Evolutionary conservation across 306 rosid genomes (phyloP).

Genomic region (Cajanus cajan): DNA sequence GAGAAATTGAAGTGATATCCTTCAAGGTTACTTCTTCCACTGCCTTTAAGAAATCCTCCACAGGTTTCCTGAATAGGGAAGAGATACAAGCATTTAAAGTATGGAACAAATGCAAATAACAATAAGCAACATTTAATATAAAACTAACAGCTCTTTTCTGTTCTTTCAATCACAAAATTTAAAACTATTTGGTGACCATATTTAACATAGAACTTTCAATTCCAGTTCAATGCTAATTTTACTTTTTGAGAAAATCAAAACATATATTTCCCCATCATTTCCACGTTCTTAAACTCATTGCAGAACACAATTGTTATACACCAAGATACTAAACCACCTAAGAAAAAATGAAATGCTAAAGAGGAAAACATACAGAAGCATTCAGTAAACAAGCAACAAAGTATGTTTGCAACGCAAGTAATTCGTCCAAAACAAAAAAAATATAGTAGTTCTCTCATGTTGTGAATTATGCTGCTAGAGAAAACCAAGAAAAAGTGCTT

Average conservation of each 20-base stretch:
- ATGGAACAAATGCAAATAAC: conserved; percentile 2
- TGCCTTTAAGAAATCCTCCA: conserved; percentile 74
- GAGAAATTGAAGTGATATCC: conserved; percentile 68
- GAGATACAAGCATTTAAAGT: background rate
- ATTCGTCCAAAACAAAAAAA: background rate
- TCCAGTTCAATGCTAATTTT: background rate
- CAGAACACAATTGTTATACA: background rate
- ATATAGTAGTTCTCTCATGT: no score
- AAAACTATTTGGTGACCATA: background rate
- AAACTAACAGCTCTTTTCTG: background rate
- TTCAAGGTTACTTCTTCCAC: conserved; percentile 64
- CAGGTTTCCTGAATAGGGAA: conserved; percentile 58
- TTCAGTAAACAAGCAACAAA: background rate
- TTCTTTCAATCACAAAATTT: background rate
- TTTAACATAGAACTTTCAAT: background rate
- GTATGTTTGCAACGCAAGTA: background rate
- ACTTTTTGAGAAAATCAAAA: background rate
- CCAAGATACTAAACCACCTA: background rate
- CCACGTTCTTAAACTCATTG: conserved; percentile 4
- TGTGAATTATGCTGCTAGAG: no score
- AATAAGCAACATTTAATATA: background rate
- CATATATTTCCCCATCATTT: background rate
- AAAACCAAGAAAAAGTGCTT: no score
- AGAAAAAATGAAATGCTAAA: background rate
- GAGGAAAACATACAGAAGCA: background rate